These are phyloP conservation scores for Nemania diffusa DNA, from an alignment of 2,329 filamentous ascomycete species.

Conservation along the genomic window DNA sequence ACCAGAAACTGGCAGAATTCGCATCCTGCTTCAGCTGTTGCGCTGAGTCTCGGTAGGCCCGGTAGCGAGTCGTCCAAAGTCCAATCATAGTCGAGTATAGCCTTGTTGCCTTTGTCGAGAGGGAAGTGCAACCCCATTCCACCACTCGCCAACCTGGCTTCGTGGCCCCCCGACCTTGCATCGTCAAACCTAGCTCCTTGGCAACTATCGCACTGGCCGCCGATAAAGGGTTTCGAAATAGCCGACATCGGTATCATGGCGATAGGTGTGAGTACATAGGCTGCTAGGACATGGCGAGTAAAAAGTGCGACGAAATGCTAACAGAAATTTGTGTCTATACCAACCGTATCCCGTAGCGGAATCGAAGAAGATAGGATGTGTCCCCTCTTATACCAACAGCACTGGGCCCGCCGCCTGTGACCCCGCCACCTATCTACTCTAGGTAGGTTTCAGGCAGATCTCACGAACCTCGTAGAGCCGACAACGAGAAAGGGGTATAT, in stretches of 20 bases:
- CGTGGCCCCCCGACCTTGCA: neutral
- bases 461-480: no score
- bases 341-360: no score
- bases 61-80: neutral
- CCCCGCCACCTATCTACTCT: no score
- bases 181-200: slow-evolving; percentile 5
- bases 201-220: slow-evolving; percentile 1
- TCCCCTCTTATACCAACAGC: no score
- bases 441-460: no score
- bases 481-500: no score
- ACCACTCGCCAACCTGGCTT: neutral
- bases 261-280: neutral
- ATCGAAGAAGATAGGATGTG: no score
- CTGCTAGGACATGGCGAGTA: no score
- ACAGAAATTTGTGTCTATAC: no score
- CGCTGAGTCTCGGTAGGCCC: neutral
- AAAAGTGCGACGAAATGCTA: no score
- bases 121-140: neutral
- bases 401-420: no score
- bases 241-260: neutral
- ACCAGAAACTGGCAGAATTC: slow-evolving; percentile 16
- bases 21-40: slow-evolving; percentile 13
- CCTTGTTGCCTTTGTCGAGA: neutral
- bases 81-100: neutral
- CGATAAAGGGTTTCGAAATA: neutral